Evolutionary conservation across 257 asterid species (phyloP), one percentile per base, ranked within the genome.

Genomic region (Nicotiana benthamiana): DNA sequence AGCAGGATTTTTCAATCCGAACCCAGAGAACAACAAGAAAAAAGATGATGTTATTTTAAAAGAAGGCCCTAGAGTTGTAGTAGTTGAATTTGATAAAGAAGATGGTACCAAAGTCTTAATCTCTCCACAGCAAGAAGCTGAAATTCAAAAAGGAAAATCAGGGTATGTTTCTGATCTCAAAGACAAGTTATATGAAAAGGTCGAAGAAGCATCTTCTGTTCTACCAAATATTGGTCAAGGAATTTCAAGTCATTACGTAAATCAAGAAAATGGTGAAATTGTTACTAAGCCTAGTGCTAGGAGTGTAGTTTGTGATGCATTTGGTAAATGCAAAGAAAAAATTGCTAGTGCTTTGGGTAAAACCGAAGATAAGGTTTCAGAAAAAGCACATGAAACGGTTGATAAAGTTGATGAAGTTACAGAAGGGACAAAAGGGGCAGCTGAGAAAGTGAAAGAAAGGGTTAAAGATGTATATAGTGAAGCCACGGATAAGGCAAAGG

Each of bases 41-140:
- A 60, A 65, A 6, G 72, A 81, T 17, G 83, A 82, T 16, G 76
- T 82, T 18, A 76, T 83, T 10, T 81, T 85, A 22, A 80, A 84
- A 57, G 87, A 84, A 80, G 86, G 83, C 16, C 86, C 76, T 62
- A 64, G 93, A 78, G 91, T 85, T 1, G 93, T 91, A 2, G 90
- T 89, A 6, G 95, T 87, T 62, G 87, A 88, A 51, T 88, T 64
- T 28, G 83, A 83, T 24, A 75, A 82, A 52, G 80, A 83, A 34
- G 76, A 79, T 52, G 86, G 77, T 0, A 80, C 88, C 2, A 80
- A 77, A 26, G 84, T 86, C 57, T 40, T 43, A 7, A 84, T 86
- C 56, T 88, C 87, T 2, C 83, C 88, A 9, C 85, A 81, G 40
- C 83, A 84, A 9, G 51, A 36, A 5, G 12, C 56, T 65, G 60